phyloP scores from a whole-genome alignment of 371 early-diverging fungal species.

The Zychaea mexicana region DNA sequence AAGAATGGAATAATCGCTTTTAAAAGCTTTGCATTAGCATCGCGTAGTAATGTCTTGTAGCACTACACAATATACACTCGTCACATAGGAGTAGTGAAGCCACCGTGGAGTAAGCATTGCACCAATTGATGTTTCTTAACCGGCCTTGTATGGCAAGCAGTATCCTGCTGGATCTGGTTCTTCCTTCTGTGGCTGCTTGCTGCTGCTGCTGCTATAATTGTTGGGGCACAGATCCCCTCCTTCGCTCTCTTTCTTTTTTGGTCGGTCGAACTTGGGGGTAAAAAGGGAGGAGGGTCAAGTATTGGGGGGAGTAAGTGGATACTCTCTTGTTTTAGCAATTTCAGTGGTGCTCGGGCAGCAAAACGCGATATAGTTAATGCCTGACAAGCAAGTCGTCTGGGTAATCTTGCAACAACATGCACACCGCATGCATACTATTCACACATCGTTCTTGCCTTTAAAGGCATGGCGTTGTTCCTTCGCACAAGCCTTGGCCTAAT shows the following conservation, averaged over 20 bases:
- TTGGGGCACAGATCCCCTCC: not conserved
- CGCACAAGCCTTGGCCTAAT: not conserved
- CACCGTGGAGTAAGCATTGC: too few species aligned
- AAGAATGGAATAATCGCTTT: too few species aligned
- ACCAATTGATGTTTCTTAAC: too few species aligned
- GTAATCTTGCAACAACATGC: constrained; percentile 1
- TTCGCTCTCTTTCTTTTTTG: too few species aligned
- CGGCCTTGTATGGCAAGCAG: not conserved
- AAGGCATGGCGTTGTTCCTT: not conserved
- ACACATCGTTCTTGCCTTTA: not conserved
- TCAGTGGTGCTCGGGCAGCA: constrained; percentile 2
- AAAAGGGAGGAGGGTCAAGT: too few species aligned
- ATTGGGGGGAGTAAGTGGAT: too few species aligned
- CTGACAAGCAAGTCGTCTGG: not conserved
- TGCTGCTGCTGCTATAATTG: not conserved
- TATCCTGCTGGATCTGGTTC: not conserved
- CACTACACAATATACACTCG: too few species aligned
- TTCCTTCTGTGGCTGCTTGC: not conserved
- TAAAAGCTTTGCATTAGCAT: too few species aligned
- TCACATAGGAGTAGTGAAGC: too few species aligned
- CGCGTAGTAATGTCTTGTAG: too few species aligned
- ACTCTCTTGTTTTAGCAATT: not conserved
- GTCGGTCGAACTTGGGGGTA: too few species aligned
- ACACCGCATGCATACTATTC: constrained; percentile 2
- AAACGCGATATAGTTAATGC: not conserved